phyloP scores from a whole-genome alignment of 148 eudicot genomes.

The Arbutus unedo region DNA sequence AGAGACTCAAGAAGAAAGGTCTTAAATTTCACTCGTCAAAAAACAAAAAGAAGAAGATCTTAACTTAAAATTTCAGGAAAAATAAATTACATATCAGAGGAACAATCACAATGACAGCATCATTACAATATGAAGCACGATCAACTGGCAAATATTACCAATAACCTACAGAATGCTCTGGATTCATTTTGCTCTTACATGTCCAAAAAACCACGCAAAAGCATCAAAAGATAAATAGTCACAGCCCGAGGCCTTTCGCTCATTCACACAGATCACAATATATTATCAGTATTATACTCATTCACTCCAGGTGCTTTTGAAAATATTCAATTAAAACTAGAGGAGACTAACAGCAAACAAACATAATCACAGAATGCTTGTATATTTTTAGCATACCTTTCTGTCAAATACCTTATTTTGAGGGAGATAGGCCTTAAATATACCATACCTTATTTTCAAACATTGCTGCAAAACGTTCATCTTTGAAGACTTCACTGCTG shows the following conservation, averaged over 20 bases:
- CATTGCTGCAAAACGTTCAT: conserved; percentile 60
- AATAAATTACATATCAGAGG: background rate
- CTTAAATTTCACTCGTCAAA: no score
- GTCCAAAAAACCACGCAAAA: background rate
- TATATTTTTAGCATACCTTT: background rate
- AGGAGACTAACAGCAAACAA: background rate
- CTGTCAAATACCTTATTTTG: background rate
- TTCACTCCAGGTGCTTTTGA: background rate
- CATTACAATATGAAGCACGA: background rate
- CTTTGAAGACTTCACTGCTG: conserved; percentile 54
- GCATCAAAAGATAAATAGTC: background rate
- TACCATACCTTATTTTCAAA: conserved; percentile 61
- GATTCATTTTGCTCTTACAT: background rate
- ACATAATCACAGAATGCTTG: background rate
- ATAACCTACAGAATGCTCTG: background rate
- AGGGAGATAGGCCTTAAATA: background rate
- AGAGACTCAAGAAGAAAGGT: background rate
- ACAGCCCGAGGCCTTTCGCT: background rate
- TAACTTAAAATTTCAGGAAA: background rate
- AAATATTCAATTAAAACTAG: background rate
- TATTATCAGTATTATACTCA: background rate
- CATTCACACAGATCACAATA: background rate
- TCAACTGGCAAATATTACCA: background rate
- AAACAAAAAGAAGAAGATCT: background rate
- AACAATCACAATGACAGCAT: background rate